A percentile compares a stretch with the other conserved stretches of the same genome.
phyloP scores from a whole-genome alignment of 2,329 filamentous ascomycete genomes.

The Ambrosiella cleistominuta region DNA sequence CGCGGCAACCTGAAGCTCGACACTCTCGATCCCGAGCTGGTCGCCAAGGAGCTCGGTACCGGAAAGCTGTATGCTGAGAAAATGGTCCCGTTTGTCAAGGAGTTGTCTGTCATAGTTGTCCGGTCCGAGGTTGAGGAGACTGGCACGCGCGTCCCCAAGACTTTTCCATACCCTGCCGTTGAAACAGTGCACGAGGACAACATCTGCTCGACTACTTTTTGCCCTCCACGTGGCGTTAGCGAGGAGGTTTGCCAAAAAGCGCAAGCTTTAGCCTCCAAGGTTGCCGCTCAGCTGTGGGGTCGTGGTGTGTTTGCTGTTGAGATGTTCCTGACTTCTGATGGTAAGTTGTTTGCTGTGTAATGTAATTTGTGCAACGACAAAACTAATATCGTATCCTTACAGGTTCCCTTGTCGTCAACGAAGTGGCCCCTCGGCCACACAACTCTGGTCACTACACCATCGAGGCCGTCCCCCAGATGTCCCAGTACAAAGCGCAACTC shows the following conservation, averaged over 20 bases:
- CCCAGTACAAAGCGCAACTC: constrained; percentile 84
- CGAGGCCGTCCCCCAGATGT: constrained; percentile 69
- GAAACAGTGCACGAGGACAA: constrained; percentile 93
- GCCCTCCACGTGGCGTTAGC: constrained; percentile 58
- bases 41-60: constrained; percentile 45
- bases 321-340: constrained; percentile 71
- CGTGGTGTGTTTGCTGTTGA: constrained; percentile 93
- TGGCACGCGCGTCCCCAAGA: constrained; percentile 26
- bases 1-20: constrained; percentile 43
- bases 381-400: neutral
- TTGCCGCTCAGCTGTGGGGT: constrained; percentile 64
- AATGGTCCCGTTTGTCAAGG: constrained; percentile 70
- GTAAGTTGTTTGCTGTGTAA: constrained; percentile 20
- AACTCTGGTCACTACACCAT: constrained; percentile 95
- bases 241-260: constrained; percentile 44
- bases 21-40: constrained; percentile 35
- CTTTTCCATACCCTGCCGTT: constrained; percentile 68
- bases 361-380: constrained; percentile 1
- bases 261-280: constrained; percentile 59
- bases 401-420: constrained; percentile 59
- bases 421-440: constrained; percentile 66
- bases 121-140: constrained; percentile 52
- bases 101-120: constrained; percentile 87
- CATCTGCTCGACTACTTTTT: constrained; percentile 84
- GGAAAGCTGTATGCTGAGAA: constrained; percentile 74